Evolutionary conservation across 345 rosid genomes (phyloP).

Genomic region (Schrenkiella parvula): DNA sequence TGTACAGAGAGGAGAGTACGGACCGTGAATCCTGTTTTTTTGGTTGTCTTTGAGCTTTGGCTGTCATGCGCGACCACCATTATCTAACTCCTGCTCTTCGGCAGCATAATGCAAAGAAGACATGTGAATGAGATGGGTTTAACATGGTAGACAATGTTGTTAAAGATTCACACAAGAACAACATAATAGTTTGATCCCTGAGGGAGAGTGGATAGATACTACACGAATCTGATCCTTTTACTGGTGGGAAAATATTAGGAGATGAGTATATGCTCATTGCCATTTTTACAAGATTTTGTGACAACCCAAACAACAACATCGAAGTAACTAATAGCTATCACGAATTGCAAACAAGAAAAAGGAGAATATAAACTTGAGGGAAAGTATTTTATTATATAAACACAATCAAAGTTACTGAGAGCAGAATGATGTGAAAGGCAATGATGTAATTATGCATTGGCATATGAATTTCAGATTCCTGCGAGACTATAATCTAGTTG

Average conservation of each 20-base stretch:
- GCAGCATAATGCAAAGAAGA: background rate
- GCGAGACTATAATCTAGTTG: background rate
- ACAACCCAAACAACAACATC: background rate
- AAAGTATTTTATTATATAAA: background rate
- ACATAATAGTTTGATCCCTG: background rate
- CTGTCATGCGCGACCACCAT: conserved; percentile 1
- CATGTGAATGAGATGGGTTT: background rate
- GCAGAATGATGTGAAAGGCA: background rate
- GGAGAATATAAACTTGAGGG: background rate
- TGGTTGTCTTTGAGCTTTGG: conserved; percentile 2
- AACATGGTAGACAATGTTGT: background rate
- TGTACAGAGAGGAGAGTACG: conserved; percentile 26
- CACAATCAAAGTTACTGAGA: background rate
- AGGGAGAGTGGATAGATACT: background rate
- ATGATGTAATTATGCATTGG: background rate
- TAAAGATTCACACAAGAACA: background rate
- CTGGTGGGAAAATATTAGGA: background rate
- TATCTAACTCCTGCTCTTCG: conserved; percentile 15
- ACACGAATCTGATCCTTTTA: background rate
- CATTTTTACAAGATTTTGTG: background rate
- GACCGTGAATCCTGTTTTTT: conserved; percentile 6
- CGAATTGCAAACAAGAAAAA: background rate
- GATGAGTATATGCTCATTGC: background rate
- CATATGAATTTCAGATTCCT: background rate
- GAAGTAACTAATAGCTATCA: background rate